Evolutionary conservation across 495 filamentous ascomycete species (phyloP), one percentile per base, ranked within the genome.

Genomic region (Apodospora peruviana): DNA sequence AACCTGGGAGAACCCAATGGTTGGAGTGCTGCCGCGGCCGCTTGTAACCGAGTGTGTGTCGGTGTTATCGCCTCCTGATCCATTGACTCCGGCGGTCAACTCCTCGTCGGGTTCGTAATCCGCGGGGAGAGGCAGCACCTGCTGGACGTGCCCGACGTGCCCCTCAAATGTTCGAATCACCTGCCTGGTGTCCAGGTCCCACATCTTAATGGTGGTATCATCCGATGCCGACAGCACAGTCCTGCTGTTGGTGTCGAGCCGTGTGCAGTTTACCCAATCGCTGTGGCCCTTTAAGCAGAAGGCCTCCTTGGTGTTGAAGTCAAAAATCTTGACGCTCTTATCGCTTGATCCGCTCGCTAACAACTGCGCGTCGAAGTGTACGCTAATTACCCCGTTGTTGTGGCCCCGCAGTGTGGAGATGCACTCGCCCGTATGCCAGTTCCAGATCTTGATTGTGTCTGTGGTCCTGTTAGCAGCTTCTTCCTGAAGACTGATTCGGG

Each of bases 91-190:
- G 8, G 64, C 57, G 35, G 76, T 69, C 35, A 66, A 22, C 20
- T 81, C 79, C 14, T 84, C 80, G 55, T 95, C 89, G n/a, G 90
- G 81, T 53, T 95, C 90, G 51, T 91, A 93, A 53, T 95, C 90
- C 18, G 81, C 71, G 0, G 91, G 88, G 32, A 97, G 71, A 1
- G 84, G 77, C 18, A 93, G 67, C 11, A 96, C 84, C 59, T 95
- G 89, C 59, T 97, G 94, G 2, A 97, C 91, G 52, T 94, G 90
- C 23, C 90, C 93, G 20, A 96, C 88, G 55, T 97, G 93, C n/a
- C 90, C 91, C 56, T 91, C 80, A 62, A 90, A 96, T 1, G 82
- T 84, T 41, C 81, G 78, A 53, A 96, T 80, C 57, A 86, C 91
- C 9, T 72, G 64, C 52, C 81, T 82, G 9, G 84, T 86, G 61